phyloP scores from a whole-genome alignment of 1,284 basidiomycete genomes.

The Cutaneotrichosporon arboriforme region DNA sequence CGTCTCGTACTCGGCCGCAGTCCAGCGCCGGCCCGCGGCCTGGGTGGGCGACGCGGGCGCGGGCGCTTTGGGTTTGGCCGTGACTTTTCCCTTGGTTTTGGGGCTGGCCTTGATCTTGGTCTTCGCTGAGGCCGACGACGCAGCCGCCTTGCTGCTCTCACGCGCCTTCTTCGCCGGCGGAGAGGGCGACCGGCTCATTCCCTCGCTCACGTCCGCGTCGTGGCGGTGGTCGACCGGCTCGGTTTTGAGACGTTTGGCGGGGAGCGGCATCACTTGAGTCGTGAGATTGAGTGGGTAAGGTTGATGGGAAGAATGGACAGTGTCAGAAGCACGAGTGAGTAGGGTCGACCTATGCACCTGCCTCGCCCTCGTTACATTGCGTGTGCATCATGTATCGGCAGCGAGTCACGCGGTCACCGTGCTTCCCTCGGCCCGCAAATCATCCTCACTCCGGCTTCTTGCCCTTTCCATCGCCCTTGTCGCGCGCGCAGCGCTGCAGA shows the following conservation, averaged over 20 bases:
- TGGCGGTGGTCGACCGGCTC: not conserved
- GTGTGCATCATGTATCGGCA: too few species aligned
- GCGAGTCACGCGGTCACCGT: too few species aligned
- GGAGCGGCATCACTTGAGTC: too few species aligned
- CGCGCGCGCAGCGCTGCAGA: conserved; percentile 4
- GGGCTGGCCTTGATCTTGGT: not conserved
- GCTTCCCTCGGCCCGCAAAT: too few species aligned
- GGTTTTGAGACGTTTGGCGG: not conserved
- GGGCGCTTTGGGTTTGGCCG: too few species aligned
- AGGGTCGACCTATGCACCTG: too few species aligned
- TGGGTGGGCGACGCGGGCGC: too few species aligned
- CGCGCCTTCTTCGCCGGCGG: not conserved
- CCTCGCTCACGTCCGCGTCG: not conserved
- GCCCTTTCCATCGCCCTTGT: conserved; percentile 9
- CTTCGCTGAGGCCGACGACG: not conserved
- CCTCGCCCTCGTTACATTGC: too few species aligned
- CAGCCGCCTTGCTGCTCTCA: not conserved
- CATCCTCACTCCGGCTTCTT: not conserved
- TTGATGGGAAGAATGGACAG: too few species aligned
- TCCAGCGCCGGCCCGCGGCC: conserved; percentile 1
- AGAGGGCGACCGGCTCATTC: not conserved
- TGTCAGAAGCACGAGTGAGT: too few species aligned
- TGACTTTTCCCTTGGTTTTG: not conserved
- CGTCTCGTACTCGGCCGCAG: not conserved
- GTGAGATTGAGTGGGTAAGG: too few species aligned